Evolutionary conservation across 2,329 filamentous ascomycete genomes (phyloP).

Genomic region (Penicillium sp.): DNA sequence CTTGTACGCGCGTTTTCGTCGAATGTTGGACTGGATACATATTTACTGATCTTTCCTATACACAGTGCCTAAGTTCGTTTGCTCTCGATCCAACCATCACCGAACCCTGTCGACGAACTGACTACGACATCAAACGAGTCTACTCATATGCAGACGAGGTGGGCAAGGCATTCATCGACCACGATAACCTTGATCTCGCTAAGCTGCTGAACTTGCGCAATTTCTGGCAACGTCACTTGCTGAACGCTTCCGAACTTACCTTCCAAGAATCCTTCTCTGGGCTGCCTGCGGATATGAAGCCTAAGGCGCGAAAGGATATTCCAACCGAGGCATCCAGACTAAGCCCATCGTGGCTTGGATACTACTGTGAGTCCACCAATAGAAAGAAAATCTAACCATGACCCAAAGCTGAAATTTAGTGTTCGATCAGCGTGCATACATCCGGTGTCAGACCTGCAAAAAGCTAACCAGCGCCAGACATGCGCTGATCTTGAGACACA

Average conservation of each 20-base stretch:
- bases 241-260: conserved; percentile 26
- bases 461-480: conserved; percentile 33
- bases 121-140: conserved; percentile 33
- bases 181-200: conserved; percentile 26
- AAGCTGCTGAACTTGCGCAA: conserved; percentile 40
- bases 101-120: conserved; percentile 25
- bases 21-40: background rate
- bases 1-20: conserved; percentile 21
- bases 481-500: conserved; percentile 34
- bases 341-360: conserved; percentile 33
- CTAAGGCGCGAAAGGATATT: conserved; percentile 16
- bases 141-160: conserved; percentile 21
- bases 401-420: background rate
- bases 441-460: conserved; percentile 27
- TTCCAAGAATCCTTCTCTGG: conserved; percentile 25
- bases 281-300: conserved; percentile 18
- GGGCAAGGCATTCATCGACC: conserved; percentile 14
- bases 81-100: conserved; percentile 29
- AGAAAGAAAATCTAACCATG: background rate
- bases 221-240: conserved; percentile 44
- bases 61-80: conserved; percentile 33
- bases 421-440: conserved; percentile 35
- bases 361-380: conserved; percentile 29
- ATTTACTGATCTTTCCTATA: conserved; percentile 13
- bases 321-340: conserved; percentile 8